Conservation (phyloP, 495 filamentous ascomycete genomes). For the Tuber borchii region DNA sequence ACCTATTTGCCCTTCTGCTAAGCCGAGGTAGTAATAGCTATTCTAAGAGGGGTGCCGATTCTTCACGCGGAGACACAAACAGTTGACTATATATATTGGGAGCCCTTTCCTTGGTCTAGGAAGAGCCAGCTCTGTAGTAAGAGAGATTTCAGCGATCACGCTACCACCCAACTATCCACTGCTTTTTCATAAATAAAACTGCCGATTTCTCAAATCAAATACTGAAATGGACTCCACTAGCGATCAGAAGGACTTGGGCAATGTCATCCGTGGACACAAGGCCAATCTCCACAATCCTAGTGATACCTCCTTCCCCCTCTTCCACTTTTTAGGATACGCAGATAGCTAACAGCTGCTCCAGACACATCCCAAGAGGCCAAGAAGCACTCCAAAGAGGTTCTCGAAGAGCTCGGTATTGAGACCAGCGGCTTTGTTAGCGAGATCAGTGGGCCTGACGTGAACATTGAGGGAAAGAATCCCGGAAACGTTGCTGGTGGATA, state of each 20-base stretch:
- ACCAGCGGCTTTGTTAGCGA: conserved; percentile 35
- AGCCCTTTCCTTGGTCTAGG: background rate
- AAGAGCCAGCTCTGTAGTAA: background rate
- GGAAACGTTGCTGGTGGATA: conserved; percentile 47
- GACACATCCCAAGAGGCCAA: conserved; percentile 48
- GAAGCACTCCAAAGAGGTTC: conserved; percentile 45
- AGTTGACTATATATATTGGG: background rate
- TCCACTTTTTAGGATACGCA: background rate
- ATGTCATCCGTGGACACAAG: conserved; percentile 49
- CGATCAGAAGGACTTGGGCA: conserved; percentile 42
- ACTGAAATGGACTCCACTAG: conserved; percentile 23
- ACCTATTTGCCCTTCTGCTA: background rate
- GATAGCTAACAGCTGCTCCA: conserved; percentile 21
- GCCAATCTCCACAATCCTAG: conserved; percentile 49
- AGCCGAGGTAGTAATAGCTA: background rate
- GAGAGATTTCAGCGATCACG: background rate
- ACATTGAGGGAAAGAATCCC: conserved; percentile 44
- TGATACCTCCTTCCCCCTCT: conserved; percentile 22
- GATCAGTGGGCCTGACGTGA: conserved; percentile 14
- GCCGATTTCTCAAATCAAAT: background rate
- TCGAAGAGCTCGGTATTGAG: conserved; percentile 43
- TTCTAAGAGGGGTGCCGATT: background rate
- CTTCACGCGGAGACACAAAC: background rate
- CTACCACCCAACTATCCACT: background rate
- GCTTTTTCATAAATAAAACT: background rate